phyloP scores from a whole-genome alignment of 108 stramenopile genomes.

The Fistulifera solaris region DNA sequence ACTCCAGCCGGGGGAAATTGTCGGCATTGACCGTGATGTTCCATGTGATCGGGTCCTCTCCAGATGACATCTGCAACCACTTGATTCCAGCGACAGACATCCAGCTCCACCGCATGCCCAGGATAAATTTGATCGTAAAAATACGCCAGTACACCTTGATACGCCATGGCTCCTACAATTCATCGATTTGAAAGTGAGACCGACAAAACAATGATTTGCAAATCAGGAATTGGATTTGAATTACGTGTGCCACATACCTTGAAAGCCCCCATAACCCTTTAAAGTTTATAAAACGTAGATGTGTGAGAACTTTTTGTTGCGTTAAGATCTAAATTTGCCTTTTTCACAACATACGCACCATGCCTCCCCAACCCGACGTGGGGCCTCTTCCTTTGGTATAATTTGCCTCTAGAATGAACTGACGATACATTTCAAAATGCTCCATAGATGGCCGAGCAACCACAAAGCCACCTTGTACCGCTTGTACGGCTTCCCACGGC shows the following conservation, averaged over 20 bases:
- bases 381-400: constrained; percentile 41
- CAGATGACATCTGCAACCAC: constrained; percentile 37
- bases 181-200: no score
- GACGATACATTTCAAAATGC: constrained; percentile 36
- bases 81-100: constrained; percentile 36
- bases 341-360: neutral
- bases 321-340: no score
- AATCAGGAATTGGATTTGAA: no score
- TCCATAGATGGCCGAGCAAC: constrained; percentile 32
- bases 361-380: constrained; percentile 48
- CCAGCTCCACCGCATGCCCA: constrained; percentile 43
- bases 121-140: constrained; percentile 53
- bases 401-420: constrained; percentile 48
- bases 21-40: constrained; percentile 51
- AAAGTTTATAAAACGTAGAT: no score
- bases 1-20: constrained; percentile 38
- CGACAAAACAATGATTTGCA: no score
- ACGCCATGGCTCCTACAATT: constrained; percentile 59
- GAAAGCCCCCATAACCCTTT: constrained; percentile 54
- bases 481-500: constrained; percentile 35
- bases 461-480: constrained; percentile 63
- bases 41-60: constrained; percentile 45
- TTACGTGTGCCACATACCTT: no score
- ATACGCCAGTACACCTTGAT: constrained; percentile 58
- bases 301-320: no score